phyloP scores from a whole-genome alignment of 345 rosid genomes.

The Mangifera indica region DNA sequence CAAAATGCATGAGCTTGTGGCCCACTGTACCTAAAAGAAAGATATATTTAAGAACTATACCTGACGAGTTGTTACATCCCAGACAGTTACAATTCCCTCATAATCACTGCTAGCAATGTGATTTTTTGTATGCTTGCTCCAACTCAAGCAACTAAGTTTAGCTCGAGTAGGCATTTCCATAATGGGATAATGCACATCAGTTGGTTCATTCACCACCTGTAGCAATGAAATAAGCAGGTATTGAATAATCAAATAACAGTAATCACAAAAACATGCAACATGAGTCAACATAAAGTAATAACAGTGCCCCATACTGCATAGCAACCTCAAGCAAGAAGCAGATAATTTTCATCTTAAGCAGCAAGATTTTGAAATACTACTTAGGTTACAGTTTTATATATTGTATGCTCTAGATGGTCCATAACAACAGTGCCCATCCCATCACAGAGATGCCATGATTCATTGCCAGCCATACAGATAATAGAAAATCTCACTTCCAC shows the following conservation, averaged over 20 bases:
- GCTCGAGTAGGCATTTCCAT: slow-evolving; percentile 57
- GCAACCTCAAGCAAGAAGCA: neutral
- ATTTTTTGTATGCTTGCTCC: slow-evolving; percentile 60
- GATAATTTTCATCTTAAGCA: slow-evolving; percentile 6
- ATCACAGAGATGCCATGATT: neutral
- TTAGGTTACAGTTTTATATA: neutral
- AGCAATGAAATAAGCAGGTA: slow-evolving; percentile 9
- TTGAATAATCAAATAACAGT: neutral
- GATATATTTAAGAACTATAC: slow-evolving; percentile 20
- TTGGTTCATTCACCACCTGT: slow-evolving; percentile 56
- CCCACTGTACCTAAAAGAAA: neutral
- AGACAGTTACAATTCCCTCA: slow-evolving; percentile 57
- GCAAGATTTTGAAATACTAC: neutral
- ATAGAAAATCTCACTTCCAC: neutral
- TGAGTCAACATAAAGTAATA: neutral
- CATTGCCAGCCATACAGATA: neutral
- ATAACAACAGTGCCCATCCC: neutral
- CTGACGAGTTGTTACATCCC: slow-evolving; percentile 63
- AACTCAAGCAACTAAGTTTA: slow-evolving; percentile 69
- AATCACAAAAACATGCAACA: neutral
- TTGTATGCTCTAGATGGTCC: neutral
- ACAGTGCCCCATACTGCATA: neutral
- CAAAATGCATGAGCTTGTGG: neutral
- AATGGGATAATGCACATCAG: slow-evolving; percentile 51
- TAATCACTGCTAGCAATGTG: slow-evolving; percentile 68